phyloP scores from a whole-genome alignment of 805 yeast genomes.

The Starmera dryadoides region DNA sequence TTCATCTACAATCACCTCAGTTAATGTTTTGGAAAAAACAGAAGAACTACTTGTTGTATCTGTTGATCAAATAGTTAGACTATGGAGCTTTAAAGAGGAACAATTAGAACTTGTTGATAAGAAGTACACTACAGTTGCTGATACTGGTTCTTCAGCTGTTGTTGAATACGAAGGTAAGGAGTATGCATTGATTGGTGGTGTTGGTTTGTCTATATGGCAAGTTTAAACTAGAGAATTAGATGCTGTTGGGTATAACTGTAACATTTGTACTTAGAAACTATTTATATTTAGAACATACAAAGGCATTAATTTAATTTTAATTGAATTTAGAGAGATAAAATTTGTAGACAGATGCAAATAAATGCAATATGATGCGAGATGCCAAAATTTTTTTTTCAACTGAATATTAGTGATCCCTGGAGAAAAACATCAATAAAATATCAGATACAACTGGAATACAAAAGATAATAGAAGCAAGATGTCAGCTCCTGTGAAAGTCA shows the following conservation, averaged over 20 bases:
- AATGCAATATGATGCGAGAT: too few relatives aligned
- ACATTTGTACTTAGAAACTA: neutral
- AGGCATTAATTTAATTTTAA: too few relatives aligned
- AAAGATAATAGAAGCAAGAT: too few relatives aligned
- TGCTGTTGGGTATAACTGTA: too few relatives aligned
- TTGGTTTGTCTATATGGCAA: conserved; percentile 62
- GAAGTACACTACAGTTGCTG: conserved; percentile 77
- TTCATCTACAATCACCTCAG: conserved; percentile 76
- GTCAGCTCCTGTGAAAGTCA: too few relatives aligned
- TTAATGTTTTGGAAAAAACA: conserved; percentile 29
- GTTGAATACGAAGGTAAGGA: conserved; percentile 19
- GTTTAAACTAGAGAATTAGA: conserved; percentile 3
- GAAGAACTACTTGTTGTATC: conserved; percentile 49
- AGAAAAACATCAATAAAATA: too few relatives aligned
- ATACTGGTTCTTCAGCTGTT: conserved; percentile 69
- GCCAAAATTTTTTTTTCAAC: too few relatives aligned
- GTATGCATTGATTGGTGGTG: conserved; percentile 62
- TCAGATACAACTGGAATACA: too few relatives aligned
- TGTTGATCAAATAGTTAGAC: conserved; percentile 72
- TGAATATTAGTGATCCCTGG: too few relatives aligned
- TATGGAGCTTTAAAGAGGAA: conserved; percentile 42
- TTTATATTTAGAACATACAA: too few relatives aligned
- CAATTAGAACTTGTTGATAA: conserved; percentile 27
- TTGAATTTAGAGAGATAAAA: too few relatives aligned
- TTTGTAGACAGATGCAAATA: too few relatives aligned